A percentile compares a stretch with the other conserved stretches of the same genome.
These are phyloP conservation scores for Acanthamoeba polyphaga DNA, from an alignment of 208 protist genomes.

Conservation along the genomic window DNA sequence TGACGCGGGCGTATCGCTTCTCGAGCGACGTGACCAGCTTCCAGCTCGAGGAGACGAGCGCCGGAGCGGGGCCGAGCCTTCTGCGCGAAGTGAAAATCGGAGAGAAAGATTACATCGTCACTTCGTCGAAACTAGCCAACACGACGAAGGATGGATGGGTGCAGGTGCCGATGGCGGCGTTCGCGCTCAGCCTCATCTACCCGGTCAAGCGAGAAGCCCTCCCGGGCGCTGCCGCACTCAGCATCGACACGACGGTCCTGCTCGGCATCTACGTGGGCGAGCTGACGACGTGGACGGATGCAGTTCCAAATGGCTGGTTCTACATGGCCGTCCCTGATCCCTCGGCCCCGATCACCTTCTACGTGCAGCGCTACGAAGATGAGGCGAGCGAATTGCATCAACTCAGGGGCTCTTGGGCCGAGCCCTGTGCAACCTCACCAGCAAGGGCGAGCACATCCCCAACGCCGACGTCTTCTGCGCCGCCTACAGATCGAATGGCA, in stretches of 20 bases:
- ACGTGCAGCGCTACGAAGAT: neutral
- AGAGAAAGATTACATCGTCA: neutral
- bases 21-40: neutral
- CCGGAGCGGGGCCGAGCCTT: neutral
- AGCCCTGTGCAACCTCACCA: neutral
- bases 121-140: neutral
- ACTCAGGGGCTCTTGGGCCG: neutral
- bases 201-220: neutral
- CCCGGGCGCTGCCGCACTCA: neutral
- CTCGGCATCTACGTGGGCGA: too few species aligned
- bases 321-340: neutral
- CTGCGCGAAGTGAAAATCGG: neutral
- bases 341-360: neutral
- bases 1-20: neutral
- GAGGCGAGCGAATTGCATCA: neutral
- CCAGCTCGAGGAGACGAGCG: neutral
- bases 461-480: neutral
- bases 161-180: slow-evolving; percentile 1
- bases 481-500: neutral
- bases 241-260: too few species aligned
- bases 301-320: neutral
- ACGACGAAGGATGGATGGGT: neutral
- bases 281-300: too few species aligned
- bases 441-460: too few species aligned
- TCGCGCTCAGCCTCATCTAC: neutral